phyloP scores from a whole-genome alignment of 2,329 filamentous ascomycete genomes.

The Aaosphaeria pasadenensis region DNA sequence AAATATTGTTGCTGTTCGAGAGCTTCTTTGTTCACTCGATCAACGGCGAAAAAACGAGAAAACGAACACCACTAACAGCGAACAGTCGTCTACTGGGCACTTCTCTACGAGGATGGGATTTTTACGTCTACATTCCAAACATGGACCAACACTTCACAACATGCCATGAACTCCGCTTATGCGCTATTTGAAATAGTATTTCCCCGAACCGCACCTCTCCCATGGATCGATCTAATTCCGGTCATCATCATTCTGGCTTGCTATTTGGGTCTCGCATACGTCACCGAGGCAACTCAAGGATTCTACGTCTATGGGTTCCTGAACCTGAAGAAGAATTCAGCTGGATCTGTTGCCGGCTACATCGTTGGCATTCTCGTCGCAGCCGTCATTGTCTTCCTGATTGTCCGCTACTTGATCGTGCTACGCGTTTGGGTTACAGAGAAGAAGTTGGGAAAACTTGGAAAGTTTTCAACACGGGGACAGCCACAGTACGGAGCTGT shows the following conservation, averaged over 20 bases:
- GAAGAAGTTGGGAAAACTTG: slow-evolving; percentile 40
- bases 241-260: slow-evolving; percentile 67
- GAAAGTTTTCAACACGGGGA: slow-evolving; percentile 28
- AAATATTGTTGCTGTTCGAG: too few relatives aligned
- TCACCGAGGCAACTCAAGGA: slow-evolving; percentile 66
- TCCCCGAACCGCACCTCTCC: slow-evolving; percentile 61
- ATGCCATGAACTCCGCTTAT: slow-evolving; percentile 70
- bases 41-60: not conserved
- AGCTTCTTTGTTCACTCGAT: too few relatives aligned
- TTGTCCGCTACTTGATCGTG: slow-evolving; percentile 40
- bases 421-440: slow-evolving; percentile 44
- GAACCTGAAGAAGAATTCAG: slow-evolving; percentile 50
- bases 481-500: slow-evolving; percentile 5
- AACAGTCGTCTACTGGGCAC: slow-evolving; percentile 43
- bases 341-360: slow-evolving; percentile 61
- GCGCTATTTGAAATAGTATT: slow-evolving; percentile 73
- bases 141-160: slow-evolving; percentile 67
- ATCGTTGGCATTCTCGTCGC: slow-evolving; percentile 50
- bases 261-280: slow-evolving; percentile 72
- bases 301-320: slow-evolving; percentile 80
- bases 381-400: slow-evolving; percentile 38
- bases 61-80: slow-evolving; percentile 8
- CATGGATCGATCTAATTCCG: slow-evolving; percentile 65
- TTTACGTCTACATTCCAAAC: slow-evolving; percentile 35
- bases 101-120: slow-evolving; percentile 28